Percentiles rank a stretch among this genome's conserved stretches.
phyloP scores from a whole-genome alignment of 83 land plant genomes.

The Picea engelmannii region DNA sequence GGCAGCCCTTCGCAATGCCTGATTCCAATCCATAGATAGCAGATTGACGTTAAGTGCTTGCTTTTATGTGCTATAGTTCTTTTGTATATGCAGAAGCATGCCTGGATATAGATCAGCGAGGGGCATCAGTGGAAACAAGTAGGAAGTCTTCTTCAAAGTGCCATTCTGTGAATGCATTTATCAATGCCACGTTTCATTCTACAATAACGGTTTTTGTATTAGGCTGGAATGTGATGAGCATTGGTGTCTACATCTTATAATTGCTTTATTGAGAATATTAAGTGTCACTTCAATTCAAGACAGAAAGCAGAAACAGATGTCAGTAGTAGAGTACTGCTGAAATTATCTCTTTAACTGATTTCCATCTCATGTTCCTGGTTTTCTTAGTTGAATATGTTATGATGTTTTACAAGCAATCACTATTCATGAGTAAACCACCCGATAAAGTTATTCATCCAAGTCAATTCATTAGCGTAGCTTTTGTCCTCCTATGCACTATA shows the following conservation, averaged over 20 bases:
- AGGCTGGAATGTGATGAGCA: not conserved
- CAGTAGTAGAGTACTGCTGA: too few relatives aligned
- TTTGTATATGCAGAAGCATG: constrained; percentile 9
- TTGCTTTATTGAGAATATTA: not conserved
- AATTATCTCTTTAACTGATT: too few relatives aligned
- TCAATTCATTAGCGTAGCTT: too few relatives aligned
- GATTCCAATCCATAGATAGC: constrained; percentile 12
- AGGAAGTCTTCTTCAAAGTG: not conserved
- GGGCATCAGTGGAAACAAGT: not conserved
- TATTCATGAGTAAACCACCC: too few relatives aligned
- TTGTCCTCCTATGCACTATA: too few relatives aligned
- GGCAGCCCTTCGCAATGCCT: constrained; percentile 61
- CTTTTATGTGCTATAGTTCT: not conserved
- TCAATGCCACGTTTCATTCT: not conserved
- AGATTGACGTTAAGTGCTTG: not conserved
- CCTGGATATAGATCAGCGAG: not conserved
- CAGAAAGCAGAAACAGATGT: not conserved
- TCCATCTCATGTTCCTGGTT: too few relatives aligned
- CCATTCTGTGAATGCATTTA: not conserved
- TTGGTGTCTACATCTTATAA: not conserved
- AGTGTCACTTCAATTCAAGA: not conserved
- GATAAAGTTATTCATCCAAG: too few relatives aligned
- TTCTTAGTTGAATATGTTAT: too few relatives aligned
- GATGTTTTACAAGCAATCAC: too few relatives aligned
- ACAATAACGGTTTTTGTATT: not conserved